These are phyloP conservation scores for Physaria fendleri DNA, from an alignment of 345 rosid species.

Conservation along the genomic window DNA sequence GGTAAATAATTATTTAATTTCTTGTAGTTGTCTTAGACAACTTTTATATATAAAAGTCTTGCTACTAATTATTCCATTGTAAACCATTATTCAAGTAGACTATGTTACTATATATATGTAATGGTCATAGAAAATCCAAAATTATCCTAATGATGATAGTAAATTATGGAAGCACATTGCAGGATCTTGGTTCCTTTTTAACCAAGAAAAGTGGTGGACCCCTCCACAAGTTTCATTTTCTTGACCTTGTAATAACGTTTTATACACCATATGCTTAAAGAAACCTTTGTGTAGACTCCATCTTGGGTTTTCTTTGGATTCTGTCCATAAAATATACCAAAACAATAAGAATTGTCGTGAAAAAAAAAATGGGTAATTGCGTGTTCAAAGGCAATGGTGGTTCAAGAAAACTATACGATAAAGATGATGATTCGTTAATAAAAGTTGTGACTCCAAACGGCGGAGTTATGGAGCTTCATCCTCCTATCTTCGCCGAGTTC, in stretches of 20 bases:
- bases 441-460: slow-evolving; percentile 62
- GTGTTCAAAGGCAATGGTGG: slow-evolving; percentile 43
- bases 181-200: slow-evolving; percentile 14
- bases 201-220: slow-evolving; percentile 27
- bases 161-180: no score
- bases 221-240: neutral
- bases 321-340: neutral
- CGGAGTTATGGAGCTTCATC: slow-evolving; percentile 63
- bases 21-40: neutral
- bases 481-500: slow-evolving; percentile 61
- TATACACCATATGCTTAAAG: neutral
- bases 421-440: slow-evolving; percentile 41
- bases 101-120: neutral
- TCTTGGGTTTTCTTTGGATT: slow-evolving; percentile 19
- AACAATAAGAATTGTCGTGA: neutral
- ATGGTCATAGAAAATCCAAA: neutral
- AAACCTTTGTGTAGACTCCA: slow-evolving; percentile 1
- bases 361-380: slow-evolving; percentile 61
- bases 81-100: neutral
- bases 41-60: neutral
- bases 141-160: no score
- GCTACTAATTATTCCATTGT: neutral
- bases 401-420: slow-evolving; percentile 16
- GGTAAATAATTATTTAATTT: neutral
- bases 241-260: slow-evolving; percentile 5